Conservation (phyloP, 2,329 filamentous ascomycete genomes). For the Fusarium staphyleae region DNA sequence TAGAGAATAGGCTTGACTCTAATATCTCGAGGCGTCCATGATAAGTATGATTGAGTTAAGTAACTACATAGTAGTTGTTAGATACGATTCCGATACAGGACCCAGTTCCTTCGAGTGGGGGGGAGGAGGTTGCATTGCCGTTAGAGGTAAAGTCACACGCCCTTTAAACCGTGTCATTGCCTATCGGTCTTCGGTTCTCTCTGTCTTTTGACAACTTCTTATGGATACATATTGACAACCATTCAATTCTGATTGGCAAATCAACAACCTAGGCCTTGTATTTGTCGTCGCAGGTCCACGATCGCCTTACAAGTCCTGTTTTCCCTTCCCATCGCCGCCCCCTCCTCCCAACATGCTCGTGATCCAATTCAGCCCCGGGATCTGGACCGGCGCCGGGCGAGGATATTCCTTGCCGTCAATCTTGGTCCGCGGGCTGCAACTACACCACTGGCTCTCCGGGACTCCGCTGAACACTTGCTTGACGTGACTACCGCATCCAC, state of each 20-base stretch:
- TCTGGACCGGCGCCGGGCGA: constrained; percentile 49
- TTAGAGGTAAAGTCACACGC: constrained; percentile 3
- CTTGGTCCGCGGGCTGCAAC: constrained; percentile 53
- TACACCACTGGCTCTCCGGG: constrained; percentile 56
- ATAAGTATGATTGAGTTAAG: no score
- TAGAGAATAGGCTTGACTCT: not conserved
- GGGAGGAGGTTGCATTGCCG: constrained; percentile 14
- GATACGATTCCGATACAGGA: constrained; percentile 1
- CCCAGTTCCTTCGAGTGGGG: constrained; percentile 21
- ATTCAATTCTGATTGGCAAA: constrained; percentile 22
- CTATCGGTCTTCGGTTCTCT: constrained; percentile 13
- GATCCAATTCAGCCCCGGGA: constrained; percentile 52
- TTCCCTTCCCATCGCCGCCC: constrained; percentile 29
- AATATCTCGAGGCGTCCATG: constrained; percentile 24
- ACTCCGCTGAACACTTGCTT: constrained; percentile 53
- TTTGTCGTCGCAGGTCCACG: no score
- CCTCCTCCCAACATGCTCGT: constrained; percentile 38
- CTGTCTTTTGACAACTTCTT: constrained; percentile 7
- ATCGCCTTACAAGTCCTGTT: constrained; percentile 35
- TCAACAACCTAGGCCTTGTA: not conserved
- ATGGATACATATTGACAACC: no score
- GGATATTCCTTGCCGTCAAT: constrained; percentile 56
- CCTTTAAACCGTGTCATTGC: constrained; percentile 5
- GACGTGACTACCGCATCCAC: constrained; percentile 58
- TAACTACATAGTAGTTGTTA: no score